Base-by-base conservation (phyloP, 495 filamentous ascomycete genomes). In the Cercophora scortea region DNA sequence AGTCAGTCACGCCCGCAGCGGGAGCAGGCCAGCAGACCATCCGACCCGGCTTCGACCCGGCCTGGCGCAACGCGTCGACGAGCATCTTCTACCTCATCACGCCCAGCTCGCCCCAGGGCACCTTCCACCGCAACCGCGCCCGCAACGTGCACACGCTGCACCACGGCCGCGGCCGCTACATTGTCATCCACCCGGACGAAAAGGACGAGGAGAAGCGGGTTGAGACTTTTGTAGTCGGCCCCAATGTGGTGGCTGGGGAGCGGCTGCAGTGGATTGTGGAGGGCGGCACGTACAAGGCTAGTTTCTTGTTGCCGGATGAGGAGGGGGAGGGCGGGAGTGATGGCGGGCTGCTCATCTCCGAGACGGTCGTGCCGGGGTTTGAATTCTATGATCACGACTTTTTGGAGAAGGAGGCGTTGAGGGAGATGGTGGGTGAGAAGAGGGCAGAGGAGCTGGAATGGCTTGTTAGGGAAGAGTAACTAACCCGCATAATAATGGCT, bases 361-460 rank as follows among this genome's bases (percentile, higher is more conserved):
- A 87, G 73, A 79, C 80, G 13, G 82, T 84, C 8, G 72, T 86
- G 8, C 85, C 85, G 1, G 83, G 83, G 0, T 88, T 85, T 54
- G 81, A 85, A 58, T 80, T 68, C 41, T 72, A 62, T 52, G 83
- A 87, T 54, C 80, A 87, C 62, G 81, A 84, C 53, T 86, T 86
- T 55, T 59, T 85, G 51, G 60, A 54, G 17, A 47, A 47, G 18
- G 63, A 71, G 40, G 64, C 61, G 34, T 65, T 86, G 54, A 52
- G 56, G 17, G 60, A 73, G 44, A 59, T 87, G 8, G 54, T 85
- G 7, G 71, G 69, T 1, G 52, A 60, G 16, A 71, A 76, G 17
- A 69, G 78, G 53, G 68, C 65, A 1, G 60, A 69, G 54, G 69
- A 79, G 59, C 54, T 84, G 56, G 60, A 55, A 34, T 81, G 78